phyloP scores from a whole-genome alignment of 2,329 filamentous ascomycete genomes.

The Alternaria sp. region DNA sequence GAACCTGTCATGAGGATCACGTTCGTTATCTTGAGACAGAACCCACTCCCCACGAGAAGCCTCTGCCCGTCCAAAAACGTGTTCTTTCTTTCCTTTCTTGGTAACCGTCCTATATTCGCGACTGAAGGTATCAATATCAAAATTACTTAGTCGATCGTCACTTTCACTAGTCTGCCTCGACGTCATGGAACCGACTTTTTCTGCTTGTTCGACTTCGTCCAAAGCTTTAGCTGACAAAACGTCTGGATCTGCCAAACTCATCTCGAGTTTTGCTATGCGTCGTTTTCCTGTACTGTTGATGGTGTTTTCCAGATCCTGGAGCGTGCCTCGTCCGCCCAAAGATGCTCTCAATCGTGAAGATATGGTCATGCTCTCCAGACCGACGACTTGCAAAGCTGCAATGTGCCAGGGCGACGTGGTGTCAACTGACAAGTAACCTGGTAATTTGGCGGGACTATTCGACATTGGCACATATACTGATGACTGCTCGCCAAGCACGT shows the following conservation, averaged over 20 bases:
- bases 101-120: conserved; percentile 38
- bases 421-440: conserved; percentile 68
- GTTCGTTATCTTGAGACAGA: conserved; percentile 36
- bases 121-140: conserved; percentile 47
- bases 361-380: conserved; percentile 80
- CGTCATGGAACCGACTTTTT: conserved; percentile 38
- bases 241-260: conserved; percentile 64
- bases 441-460: conserved; percentile 65
- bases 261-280: conserved; percentile 76
- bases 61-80: conserved; percentile 54
- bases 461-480: conserved; percentile 79
- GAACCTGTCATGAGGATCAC: conserved; percentile 47
- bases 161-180: conserved; percentile 29
- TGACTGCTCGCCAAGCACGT: conserved; percentile 72
- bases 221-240: conserved; percentile 36
- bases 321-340: conserved; percentile 56
- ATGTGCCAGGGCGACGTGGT: conserved; percentile 77
- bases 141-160: conserved; percentile 30
- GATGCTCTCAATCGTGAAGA: conserved; percentile 71
- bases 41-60: conserved; percentile 52
- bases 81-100: conserved; percentile 35
- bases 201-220: conserved; percentile 33
- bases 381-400: conserved; percentile 77
- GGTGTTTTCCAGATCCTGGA: conserved; percentile 70
- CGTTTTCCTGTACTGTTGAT: conserved; percentile 81